Base-by-base conservation (phyloP, 1,284 basidiomycete species). In the Sporisorium sorghi region DNA sequence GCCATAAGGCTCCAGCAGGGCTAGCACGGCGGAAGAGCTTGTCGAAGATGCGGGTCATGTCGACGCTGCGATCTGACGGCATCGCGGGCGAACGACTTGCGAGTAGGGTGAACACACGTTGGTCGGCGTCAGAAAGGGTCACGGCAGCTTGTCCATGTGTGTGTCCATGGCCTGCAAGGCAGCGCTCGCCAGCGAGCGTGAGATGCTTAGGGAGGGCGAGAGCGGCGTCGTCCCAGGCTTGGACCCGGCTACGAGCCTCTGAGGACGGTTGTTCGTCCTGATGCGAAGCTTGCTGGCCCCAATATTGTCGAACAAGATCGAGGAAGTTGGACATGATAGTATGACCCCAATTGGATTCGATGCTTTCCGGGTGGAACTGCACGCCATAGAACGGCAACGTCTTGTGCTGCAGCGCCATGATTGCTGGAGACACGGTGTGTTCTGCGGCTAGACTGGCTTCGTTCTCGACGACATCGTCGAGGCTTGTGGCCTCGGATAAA, bases 321-420 rank as follows among this genome's bases (percentile, higher is more conserved):
- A 84, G 59, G 33, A 83, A 84, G 51, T 83, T 82, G 30, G 37
- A 30, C 65, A 84, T 65, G 30, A 84, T 72, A 9, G 23, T 50
- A 21, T 61, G 54, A 1, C 83, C 83, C 17, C 48, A 58, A 6
- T 33, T 37, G 12, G 77, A 79, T 26, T 81, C 79, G 48, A 84
- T 79, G 24, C 79, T 82, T 54, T 84, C 95, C 1, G 95, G 96
- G 84, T 98, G 96, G 80, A 97, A 98, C 83, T 98, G 95, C 2
- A 98, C 94, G 3, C 93, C 93, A 90, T 91, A 95, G 75, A 95
- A 92, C 0, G 94, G 83, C 3, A 72, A 44, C 1, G 65, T 57
- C 33, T 56, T 73, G 55, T 84, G 83, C 47, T 79, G 68, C 32
- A 84, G 53, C 1, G 73, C 80, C 65, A 83, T 75, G n/a, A 84